Evolutionary conservation across 495 filamentous ascomycete species (phyloP), one percentile per base, ranked within the genome.

Genomic region (Aspergillus conjunctus): DNA sequence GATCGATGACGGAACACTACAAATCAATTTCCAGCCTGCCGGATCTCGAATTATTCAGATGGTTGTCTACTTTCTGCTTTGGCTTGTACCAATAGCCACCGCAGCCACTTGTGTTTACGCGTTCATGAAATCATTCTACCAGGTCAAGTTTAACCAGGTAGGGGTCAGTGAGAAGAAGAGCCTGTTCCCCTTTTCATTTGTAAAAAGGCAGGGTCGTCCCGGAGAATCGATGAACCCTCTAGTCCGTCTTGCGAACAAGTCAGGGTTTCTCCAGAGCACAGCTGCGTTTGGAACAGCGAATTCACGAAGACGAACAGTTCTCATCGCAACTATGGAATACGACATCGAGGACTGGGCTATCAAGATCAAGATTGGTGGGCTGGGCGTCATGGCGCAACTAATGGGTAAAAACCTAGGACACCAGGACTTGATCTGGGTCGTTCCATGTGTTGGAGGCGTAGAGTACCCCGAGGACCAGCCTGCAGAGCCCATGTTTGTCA

Each of bases 301-400:
- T 33, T 73, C 76, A 2, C 73, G 72, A 20, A 73, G 81, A 31
- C 73, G 83, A 18, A 85, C 81, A 39, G 82, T 88, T 2, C 76
- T 90, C 10, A 84, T 89, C 46, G 86, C 87, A 7, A 89, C 86
- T 18, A 88, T 90, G 82, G 87, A 89, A 68, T 90, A 89, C 66
- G 84, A 88, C 54, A 87, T 90, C 59, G 86, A 88, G 39, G 87
- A 89, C 66, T 89, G 87, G 81, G 77, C 69, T 0, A 88, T 90
- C 67, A 89, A 87, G 68, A 85, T 90, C 71, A 90, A 90, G 70
- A 89, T 90, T 55, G 87, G 87, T 57, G 87, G 87, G 44, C 72
- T 90, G 30, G 87, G 87, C 66, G 87, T 89, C 34, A 86, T 85
- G 83, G 83, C 84, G 20, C 86, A 88, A 63, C 73, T 91, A 10